Base-by-base conservation (phyloP, 2,329 filamentous ascomycete species). In the Dothistroma septosporum region DNA sequence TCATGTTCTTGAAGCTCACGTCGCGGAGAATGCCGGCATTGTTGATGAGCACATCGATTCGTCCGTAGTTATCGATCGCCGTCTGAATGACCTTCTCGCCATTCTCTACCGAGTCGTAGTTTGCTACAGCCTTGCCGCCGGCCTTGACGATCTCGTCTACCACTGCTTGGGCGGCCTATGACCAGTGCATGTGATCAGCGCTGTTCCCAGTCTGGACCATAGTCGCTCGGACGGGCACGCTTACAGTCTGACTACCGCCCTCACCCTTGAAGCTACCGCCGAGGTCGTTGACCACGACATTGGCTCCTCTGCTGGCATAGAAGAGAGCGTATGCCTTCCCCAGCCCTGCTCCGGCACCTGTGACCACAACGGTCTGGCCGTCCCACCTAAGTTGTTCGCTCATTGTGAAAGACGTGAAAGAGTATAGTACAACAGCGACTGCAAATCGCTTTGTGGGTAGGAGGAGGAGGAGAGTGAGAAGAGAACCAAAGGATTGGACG, bases 1-100 rank as follows among this genome's bases (percentile, higher is more conserved):
- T 94, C 85, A 97, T 95, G 80, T 97, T 97, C 85, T 96, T 96
- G 82, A 99, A 97, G 83, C 90, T 93, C 74, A 97, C 77, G 79
- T 97, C 92, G 63, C 93, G 89, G 62, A 96, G 83, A 74, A 97
- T 97, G 73, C 94, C 93, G 63, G 94, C 94, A 75, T 97, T 99
- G 84, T 99, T 99, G 79, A 99, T 88, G 71, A 99, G 87, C 53
- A 99, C 82, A 76, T 99, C 93, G 77, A 99, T 85, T 72, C 93
- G 90, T 69, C 93, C 90, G 74, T 87, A 94, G 59, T 81, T 82
- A 76, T 90, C 81, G 75, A 94, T 89, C 70, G 90, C 90, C 24
- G 90, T 92, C 68, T 93, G 87, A 79, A 99, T 95, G 76, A 99
- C 97, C 78, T 85, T 88, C 63, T 97, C 93, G 72, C 94, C 94